Percentiles rank a stretch among this genome's conserved stretches.
These are phyloP conservation scores for Raffaelea deltoideospora DNA, from an alignment of 2,329 filamentous ascomycete genomes.

Conservation along the genomic window DNA sequence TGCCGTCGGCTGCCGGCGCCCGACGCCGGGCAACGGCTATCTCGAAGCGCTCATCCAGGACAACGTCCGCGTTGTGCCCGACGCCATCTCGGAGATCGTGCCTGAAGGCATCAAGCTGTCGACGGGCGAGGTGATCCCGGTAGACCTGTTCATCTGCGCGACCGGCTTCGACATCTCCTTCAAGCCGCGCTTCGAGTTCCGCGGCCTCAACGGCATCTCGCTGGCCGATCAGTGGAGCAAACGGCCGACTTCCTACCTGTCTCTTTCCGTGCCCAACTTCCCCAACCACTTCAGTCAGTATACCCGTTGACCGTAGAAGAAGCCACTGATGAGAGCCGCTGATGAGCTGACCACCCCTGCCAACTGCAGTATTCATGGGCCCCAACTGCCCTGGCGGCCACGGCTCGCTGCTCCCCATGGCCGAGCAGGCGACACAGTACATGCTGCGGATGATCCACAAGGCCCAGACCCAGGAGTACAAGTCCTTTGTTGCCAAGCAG, in stretches of 20 bases:
- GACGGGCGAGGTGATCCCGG: slow-evolving; percentile 30
- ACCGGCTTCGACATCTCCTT: slow-evolving; percentile 42
- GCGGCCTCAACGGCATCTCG: slow-evolving; percentile 32
- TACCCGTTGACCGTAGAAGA: not conserved
- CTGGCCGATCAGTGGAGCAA: slow-evolving; percentile 31
- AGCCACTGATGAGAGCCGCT: not conserved
- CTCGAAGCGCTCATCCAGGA: slow-evolving; percentile 27
- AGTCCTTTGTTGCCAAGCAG: slow-evolving; percentile 27
- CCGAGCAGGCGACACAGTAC: slow-evolving; percentile 36
- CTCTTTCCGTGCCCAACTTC: slow-evolving; percentile 32
- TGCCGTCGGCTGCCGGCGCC: slow-evolving; percentile 30
- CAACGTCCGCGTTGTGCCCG: slow-evolving; percentile 32
- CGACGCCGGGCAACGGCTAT: slow-evolving; percentile 36
- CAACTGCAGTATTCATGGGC: slow-evolving; percentile 32
- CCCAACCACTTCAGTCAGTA: slow-evolving; percentile 40
- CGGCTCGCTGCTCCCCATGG: slow-evolving; percentile 34
- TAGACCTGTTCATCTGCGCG: slow-evolving; percentile 42
- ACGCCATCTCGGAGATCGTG: slow-evolving; percentile 28
- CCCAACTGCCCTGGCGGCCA: slow-evolving; percentile 36
- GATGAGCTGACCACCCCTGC: not conserved
- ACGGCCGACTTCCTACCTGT: slow-evolving; percentile 35
- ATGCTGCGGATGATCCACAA: slow-evolving; percentile 32
- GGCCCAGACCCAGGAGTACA: slow-evolving; percentile 34
- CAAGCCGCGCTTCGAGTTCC: slow-evolving; percentile 32
- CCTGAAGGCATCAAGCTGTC: slow-evolving; percentile 31